Evolutionary conservation across 768 basidiomycete species (phyloP).

Genomic region (Porphyrellus cyaneotinctus): DNA sequence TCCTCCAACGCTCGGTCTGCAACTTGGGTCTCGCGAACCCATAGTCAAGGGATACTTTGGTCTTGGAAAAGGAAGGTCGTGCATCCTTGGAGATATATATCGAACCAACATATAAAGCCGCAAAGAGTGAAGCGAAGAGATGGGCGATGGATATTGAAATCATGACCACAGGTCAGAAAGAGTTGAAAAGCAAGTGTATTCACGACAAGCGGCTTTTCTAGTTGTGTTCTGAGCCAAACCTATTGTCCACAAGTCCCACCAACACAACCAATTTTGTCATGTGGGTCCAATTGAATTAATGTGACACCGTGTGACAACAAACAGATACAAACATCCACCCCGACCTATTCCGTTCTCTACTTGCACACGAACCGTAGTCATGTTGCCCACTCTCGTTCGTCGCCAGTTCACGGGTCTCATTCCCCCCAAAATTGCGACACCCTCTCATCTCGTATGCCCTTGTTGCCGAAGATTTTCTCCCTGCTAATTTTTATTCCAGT

Average conservation of each 20-base stretch:
- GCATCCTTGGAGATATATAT: constrained; percentile 71
- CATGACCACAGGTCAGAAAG: constrained; percentile 14
- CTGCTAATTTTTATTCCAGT: constrained; percentile 40
- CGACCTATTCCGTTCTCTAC: constrained; percentile 20
- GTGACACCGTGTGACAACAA: constrained; percentile 21
- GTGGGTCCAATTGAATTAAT: constrained; percentile 8
- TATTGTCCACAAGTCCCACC: neutral
- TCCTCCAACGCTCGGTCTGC: constrained; percentile 56
- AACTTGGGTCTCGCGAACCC: constrained; percentile 31
- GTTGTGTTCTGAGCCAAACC: constrained; percentile 8
- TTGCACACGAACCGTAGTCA: constrained; percentile 33
- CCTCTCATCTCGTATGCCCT: constrained; percentile 67
- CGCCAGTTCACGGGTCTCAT: constrained; percentile 82
- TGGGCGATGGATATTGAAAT: constrained; percentile 42
- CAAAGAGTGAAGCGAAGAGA: constrained; percentile 54
- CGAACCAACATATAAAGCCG: constrained; percentile 72
- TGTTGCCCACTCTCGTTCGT: constrained; percentile 82
- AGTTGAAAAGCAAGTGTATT: neutral
- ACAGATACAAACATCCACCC: constrained; percentile 16
- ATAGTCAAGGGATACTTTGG: constrained; percentile 23
- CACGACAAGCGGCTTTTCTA: constrained; percentile 13
- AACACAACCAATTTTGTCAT: neutral
- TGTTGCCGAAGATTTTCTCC: neutral
- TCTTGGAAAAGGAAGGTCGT: constrained; percentile 48
- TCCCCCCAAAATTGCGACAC: constrained; percentile 94